Base-by-base conservation (phyloP, 768 basidiomycete species). In the Fomitopsis pulvina region DNA sequence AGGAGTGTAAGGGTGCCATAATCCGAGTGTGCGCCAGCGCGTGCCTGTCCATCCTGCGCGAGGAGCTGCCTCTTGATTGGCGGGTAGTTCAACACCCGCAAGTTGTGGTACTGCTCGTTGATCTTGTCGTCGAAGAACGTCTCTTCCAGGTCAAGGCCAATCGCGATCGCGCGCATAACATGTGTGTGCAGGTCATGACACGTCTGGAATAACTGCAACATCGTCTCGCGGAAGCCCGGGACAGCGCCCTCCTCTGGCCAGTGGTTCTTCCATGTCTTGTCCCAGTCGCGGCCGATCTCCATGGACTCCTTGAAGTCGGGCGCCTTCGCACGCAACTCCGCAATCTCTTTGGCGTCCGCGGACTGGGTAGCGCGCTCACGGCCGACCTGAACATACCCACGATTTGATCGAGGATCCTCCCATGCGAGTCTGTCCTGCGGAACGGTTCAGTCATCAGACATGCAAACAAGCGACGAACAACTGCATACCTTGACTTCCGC, bases 251-350 rank as follows among this genome's bases (percentile, higher is more conserved):
- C 81, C 38, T 69, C 66, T 3, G 87, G 90, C 91, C 92, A 93
- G 55, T 75, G 75, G 63, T 94, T 94, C 62, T 77, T 80, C 83
- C 84, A 89, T 32, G 67, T 73, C 14, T 75, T 70, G 56, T 87
- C 88, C 80, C 85, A 86, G 51, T 94, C 89, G 22, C 85, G 76
- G 26, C 92, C 90, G 40, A 94, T 92, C 64, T 94, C 91, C 82
- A 93, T 90, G 7, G 80, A 73, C 65, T 93, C 90, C 65, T 91
- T 90, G 67, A 68, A 80, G 61, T 91, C 90, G 0, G 91, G 90
- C 0, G 90, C 81, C 52, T 79, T 81, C 51, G 68, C 71, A n/a
- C 91, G 81, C 20, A 92, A 68, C 39, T 73, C 65, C 40, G 81
- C 83, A 56, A 93, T 92, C 67, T 90, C 88, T 16, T 72, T 66